phyloP scores from a whole-genome alignment of 345 rosid genomes.

The Salix dunnii region DNA sequence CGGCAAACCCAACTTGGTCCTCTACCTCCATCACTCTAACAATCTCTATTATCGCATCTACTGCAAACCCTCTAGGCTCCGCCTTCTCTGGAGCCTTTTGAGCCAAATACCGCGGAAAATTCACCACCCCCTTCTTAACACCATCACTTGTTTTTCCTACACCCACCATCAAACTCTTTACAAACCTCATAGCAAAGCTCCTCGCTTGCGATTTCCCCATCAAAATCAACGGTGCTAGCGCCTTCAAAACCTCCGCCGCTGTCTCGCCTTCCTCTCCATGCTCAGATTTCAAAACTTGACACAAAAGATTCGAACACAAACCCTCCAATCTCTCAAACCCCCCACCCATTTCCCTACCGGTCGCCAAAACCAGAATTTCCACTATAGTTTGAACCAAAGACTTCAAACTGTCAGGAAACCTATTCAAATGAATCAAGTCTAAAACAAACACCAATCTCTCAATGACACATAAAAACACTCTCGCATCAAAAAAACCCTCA shows the following conservation, averaged over 20 bases:
- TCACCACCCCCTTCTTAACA: constrained; percentile 50
- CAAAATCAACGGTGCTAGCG: constrained; percentile 56
- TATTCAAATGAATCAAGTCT: constrained; percentile 63
- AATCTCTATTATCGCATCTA: constrained; percentile 74
- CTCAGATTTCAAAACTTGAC: constrained; percentile 48
- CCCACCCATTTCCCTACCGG: constrained; percentile 20
- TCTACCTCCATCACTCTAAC: constrained; percentile 51
- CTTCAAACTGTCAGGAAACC: constrained; percentile 78
- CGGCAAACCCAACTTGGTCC: constrained; percentile 50
- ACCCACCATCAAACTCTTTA: constrained; percentile 37
- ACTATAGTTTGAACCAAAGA: constrained; percentile 62
- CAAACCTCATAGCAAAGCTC: constrained; percentile 61
- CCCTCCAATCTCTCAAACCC: constrained; percentile 39
- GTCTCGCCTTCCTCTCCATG: constrained; percentile 63
- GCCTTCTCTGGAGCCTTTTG: constrained; percentile 90
- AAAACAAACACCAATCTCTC: constrained; percentile 51
- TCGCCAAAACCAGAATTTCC: constrained; percentile 52
- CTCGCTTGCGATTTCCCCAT: constrained; percentile 60
- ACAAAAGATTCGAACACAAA: constrained; percentile 51
- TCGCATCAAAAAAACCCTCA: constrained; percentile 38
- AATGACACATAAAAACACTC: constrained; percentile 37
- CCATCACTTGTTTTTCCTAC: constrained; percentile 37
- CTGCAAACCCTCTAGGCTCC: constrained; percentile 73
- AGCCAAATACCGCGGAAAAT: constrained; percentile 62
- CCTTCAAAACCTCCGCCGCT: constrained; percentile 66